phyloP scores from a whole-genome alignment of 1,284 basidiomycete genomes.

The Leucoagaricus sp. region DNA sequence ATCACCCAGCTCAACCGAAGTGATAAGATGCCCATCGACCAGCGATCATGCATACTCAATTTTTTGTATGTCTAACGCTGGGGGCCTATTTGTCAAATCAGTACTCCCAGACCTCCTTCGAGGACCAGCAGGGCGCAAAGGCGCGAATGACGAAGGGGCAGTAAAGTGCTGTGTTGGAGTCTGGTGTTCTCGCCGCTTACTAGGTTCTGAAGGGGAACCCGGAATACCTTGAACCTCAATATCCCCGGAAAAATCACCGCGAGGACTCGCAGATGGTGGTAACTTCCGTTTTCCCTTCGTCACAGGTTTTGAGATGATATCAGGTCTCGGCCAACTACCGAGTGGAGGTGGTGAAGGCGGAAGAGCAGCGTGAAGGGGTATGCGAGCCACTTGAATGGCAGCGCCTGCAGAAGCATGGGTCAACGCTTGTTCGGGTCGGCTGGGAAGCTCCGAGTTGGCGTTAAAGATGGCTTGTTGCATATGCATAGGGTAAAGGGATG shows the following conservation, averaged over 20 bases:
- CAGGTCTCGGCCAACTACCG: conserved; percentile 56
- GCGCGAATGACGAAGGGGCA: conserved; percentile 19
- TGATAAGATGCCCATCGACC: background rate
- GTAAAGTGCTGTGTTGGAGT: conserved; percentile 6
- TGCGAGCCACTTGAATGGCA: background rate
- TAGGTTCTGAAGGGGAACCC: background rate
- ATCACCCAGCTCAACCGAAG: background rate
- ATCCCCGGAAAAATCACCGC: background rate
- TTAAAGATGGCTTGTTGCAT: conserved; percentile 13
- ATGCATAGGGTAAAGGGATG: conserved; percentile 17
- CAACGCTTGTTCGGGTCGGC: background rate
- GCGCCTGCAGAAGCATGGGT: background rate
- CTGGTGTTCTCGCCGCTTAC: background rate
- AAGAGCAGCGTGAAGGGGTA: conserved; percentile 9
- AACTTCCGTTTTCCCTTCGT: conserved; percentile 32
- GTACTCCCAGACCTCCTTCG: conserved; percentile 40
- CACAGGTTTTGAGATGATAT: conserved; percentile 41
- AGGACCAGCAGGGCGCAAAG: conserved; percentile 34
- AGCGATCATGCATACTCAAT: conserved; percentile 2
- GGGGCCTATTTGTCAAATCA: conserved; percentile 30
- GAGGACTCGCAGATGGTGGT: background rate
- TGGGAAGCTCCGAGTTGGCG: background rate
- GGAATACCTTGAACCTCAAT: background rate
- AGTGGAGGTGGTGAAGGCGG: conserved; percentile 47
- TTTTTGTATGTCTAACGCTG: conserved; percentile 32